These are phyloP conservation scores for Trichoderma aggressivum DNA, from an alignment of 2,329 filamentous ascomycete genomes.

Conservation along the genomic window DNA sequence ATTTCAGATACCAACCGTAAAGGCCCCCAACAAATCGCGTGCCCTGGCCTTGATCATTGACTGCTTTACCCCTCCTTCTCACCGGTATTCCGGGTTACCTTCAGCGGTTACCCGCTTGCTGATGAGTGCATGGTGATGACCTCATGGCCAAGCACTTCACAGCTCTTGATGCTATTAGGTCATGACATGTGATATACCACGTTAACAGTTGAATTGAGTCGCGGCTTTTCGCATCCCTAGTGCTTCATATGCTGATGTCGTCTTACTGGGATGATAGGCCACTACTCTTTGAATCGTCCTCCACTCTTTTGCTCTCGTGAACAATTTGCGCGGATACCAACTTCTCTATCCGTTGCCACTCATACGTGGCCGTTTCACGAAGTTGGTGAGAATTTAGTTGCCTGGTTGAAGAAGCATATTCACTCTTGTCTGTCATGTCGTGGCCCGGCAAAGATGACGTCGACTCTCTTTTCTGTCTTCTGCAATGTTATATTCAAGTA, in stretches of 20 bases:
- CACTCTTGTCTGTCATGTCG: not conserved
- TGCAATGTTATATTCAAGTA: not conserved
- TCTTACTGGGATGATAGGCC: not conserved
- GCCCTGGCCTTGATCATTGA: not conserved
- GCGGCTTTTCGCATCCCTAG: too few relatives aligned
- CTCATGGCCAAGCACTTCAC: not conserved
- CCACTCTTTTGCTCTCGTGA: not conserved
- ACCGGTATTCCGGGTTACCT: not conserved
- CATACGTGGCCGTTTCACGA: not conserved
- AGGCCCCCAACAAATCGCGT: not conserved
- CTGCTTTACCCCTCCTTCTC: not conserved
- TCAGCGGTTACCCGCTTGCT: not conserved
- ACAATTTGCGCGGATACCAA: not conserved
- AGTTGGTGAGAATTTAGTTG: too few relatives aligned
- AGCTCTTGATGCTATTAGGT: not conserved
- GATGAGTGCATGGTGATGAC: not conserved
- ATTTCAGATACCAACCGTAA: not conserved
- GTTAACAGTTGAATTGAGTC: not conserved
- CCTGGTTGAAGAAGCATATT: not conserved
- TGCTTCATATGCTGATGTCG: not conserved
- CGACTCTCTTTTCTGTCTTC: not conserved
- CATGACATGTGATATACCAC: not conserved
- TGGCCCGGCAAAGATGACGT: not conserved
- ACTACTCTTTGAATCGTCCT: not conserved
- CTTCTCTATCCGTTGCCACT: not conserved